These are phyloP conservation scores for Glycine tomentella DNA, from an alignment of 306 rosid genomes.

Conservation along the genomic window DNA sequence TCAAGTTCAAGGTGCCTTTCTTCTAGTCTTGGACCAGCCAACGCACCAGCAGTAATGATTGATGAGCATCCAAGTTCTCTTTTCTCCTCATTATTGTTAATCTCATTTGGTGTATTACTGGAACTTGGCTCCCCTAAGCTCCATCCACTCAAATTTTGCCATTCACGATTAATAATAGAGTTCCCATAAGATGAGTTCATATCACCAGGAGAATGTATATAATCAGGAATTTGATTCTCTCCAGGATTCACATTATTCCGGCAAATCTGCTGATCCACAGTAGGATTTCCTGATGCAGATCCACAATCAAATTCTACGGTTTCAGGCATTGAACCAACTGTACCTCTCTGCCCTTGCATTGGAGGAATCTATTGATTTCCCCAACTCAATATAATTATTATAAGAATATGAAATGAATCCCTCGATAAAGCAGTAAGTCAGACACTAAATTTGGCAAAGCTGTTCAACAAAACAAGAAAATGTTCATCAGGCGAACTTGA, in stretches of 20 bases:
- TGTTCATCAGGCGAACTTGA: constrained; percentile 29
- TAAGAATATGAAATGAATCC: constrained; percentile 41
- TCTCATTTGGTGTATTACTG: constrained; percentile 62
- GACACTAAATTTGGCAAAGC: constrained; percentile 46
- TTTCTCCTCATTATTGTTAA: constrained; percentile 58
- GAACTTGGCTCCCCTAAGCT: constrained; percentile 85
- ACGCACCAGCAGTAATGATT: constrained; percentile 53
- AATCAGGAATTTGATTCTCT: constrained; percentile 64
- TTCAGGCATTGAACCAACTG: constrained; percentile 74
- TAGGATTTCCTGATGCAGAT: constrained; percentile 64
- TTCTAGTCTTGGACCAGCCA: constrained; percentile 63
- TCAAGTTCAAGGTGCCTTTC: constrained; percentile 59
- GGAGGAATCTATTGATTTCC: constrained; percentile 46
- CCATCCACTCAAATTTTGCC: constrained; percentile 72
- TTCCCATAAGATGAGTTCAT: constrained; percentile 62
- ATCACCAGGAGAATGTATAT: constrained; percentile 58
- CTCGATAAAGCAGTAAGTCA: constrained; percentile 37
- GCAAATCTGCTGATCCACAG: constrained; percentile 66
- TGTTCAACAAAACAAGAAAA: constrained; percentile 48
- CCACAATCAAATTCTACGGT: constrained; percentile 80
- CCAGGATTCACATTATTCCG: constrained; percentile 72
- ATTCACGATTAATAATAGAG: constrained; percentile 60
- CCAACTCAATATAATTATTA: constrained; percentile 23
- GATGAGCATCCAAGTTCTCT: constrained; percentile 72
- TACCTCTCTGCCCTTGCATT: constrained; percentile 95